Conservation (phyloP, 2,329 filamentous ascomycete genomes). For the Raffaelea deltoideospora region DNA sequence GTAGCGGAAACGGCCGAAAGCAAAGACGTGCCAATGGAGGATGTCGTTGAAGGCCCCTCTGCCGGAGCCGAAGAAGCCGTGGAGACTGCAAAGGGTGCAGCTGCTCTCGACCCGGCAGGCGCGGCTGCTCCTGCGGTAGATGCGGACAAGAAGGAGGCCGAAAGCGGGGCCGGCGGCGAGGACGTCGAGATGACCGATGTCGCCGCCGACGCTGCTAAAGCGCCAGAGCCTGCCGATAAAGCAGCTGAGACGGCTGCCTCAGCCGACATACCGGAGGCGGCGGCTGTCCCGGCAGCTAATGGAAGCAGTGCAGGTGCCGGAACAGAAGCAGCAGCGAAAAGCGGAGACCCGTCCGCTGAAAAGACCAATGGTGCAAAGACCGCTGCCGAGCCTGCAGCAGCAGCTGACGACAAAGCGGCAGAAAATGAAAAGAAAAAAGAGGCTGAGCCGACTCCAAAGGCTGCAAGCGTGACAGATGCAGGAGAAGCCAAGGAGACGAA, state of each 20-base stretch:
- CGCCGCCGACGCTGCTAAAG: not conserved
- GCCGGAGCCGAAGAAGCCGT: no score
- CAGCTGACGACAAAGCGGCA: no score
- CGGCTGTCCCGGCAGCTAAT: not conserved
- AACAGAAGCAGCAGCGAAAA: not conserved
- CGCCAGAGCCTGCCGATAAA: not conserved
- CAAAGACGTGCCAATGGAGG: constrained; percentile 20
- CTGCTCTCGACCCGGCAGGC: not conserved
- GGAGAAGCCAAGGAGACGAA: no score
- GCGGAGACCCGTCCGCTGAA: no score
- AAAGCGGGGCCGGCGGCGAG: constrained; percentile 20
- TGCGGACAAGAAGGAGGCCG: constrained; percentile 8
- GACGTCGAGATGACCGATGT: constrained; percentile 30
- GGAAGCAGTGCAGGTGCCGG: not conserved
- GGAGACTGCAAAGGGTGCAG: no score
- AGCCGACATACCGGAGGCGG: not conserved
- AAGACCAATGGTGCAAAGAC: no score
- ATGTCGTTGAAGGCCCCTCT: no score
- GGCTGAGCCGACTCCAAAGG: no score
- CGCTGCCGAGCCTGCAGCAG: no score
- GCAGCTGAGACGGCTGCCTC: no score
- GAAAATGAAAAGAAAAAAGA: no score
- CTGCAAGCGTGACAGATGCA: no score
- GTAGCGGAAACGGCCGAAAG: constrained; percentile 3
- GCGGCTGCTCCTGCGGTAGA: constrained; percentile 1